phyloP scores from a whole-genome alignment of 495 filamentous ascomycete genomes.

The Annulohypoxylon bovei region DNA sequence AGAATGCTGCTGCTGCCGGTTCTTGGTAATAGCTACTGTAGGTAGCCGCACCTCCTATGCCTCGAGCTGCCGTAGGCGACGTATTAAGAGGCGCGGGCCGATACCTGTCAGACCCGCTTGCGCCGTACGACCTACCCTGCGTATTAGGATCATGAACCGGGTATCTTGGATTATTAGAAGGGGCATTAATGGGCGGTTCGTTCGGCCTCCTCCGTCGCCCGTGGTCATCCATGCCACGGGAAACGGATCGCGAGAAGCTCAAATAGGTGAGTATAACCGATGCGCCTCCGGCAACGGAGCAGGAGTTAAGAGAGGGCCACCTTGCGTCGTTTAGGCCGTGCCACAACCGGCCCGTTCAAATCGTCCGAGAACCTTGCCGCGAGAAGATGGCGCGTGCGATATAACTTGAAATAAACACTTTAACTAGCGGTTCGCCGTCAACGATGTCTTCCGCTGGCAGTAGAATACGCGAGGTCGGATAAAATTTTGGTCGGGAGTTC shows the following conservation, averaged over 20 bases:
- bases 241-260: constrained; percentile 55
- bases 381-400: constrained; percentile 22
- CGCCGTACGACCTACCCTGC: constrained; percentile 54
- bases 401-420: constrained; percentile 13
- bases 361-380: constrained; percentile 32
- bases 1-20: constrained; percentile 58
- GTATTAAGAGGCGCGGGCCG: constrained; percentile 57
- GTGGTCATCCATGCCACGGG: constrained; percentile 77
- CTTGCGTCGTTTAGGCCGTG: constrained; percentile 55
- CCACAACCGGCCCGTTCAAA: constrained; percentile 40
- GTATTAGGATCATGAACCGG: constrained; percentile 54
- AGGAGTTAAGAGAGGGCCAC: constrained; percentile 68
- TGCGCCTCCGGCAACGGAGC: constrained; percentile 68
- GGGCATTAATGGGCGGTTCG: constrained; percentile 63
- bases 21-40: constrained; percentile 69
- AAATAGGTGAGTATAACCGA: constrained; percentile 58
- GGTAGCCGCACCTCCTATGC: constrained; percentile 56
- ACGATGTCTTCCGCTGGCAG: constrained; percentile 8
- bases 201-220: constrained; percentile 73
- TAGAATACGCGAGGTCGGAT: constrained; percentile 22
- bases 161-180: constrained; percentile 58
- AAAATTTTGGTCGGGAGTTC: constrained; percentile 25
- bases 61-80: constrained; percentile 52
- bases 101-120: constrained; percentile 58
- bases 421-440: constrained; percentile 12